phyloP scores from a whole-genome alignment of 116 monocot species.

The Iris pallida region DNA sequence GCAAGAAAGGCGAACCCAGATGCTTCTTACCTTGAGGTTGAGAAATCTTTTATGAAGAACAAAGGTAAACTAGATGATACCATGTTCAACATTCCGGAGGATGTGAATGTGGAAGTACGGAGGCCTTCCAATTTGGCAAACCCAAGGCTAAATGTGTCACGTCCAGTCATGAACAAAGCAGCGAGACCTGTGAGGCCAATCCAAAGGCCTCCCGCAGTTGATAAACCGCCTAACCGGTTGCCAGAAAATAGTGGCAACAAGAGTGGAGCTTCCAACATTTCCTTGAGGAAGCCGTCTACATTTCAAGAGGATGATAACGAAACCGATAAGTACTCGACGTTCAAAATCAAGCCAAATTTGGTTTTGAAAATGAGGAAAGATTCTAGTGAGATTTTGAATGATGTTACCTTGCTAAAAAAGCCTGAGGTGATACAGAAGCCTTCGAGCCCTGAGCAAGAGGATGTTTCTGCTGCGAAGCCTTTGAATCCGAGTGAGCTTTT shows the following conservation, averaged over 20 bases:
- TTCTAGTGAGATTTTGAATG: slow-evolving; percentile 31
- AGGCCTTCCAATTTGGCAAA: slow-evolving; percentile 7
- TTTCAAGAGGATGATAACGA: slow-evolving; percentile 52
- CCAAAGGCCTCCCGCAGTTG: neutral
- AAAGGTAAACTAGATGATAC: slow-evolving; percentile 40
- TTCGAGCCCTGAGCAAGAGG: slow-evolving; percentile 18
- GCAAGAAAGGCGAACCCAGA: slow-evolving; percentile 66
- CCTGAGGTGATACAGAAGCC: slow-evolving; percentile 56
- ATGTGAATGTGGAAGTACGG: slow-evolving; percentile 8
- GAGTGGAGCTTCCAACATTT: slow-evolving; percentile 18
- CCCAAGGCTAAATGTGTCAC: slow-evolving; percentile 18
- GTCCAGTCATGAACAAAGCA: slow-evolving; percentile 19
- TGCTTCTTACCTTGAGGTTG: slow-evolving; percentile 65
- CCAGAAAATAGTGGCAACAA: slow-evolving; percentile 3
- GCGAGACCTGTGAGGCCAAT: slow-evolving; percentile 5
- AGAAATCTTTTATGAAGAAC: slow-evolving; percentile 60
- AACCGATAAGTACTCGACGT: slow-evolving; percentile 22
- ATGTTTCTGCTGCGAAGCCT: neutral
- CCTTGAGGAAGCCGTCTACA: slow-evolving; percentile 66
- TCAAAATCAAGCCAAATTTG: slow-evolving; percentile 56
- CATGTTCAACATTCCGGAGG: slow-evolving; percentile 11
- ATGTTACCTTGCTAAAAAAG: slow-evolving; percentile 62
- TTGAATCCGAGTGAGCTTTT: neutral
- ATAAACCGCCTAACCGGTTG: slow-evolving; percentile 2
- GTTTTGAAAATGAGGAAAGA: slow-evolving; percentile 61